Evolutionary conservation across 495 filamentous ascomycete genomes (phyloP).

Genomic region (Pseudomonodictys pantanalensis): DNA sequence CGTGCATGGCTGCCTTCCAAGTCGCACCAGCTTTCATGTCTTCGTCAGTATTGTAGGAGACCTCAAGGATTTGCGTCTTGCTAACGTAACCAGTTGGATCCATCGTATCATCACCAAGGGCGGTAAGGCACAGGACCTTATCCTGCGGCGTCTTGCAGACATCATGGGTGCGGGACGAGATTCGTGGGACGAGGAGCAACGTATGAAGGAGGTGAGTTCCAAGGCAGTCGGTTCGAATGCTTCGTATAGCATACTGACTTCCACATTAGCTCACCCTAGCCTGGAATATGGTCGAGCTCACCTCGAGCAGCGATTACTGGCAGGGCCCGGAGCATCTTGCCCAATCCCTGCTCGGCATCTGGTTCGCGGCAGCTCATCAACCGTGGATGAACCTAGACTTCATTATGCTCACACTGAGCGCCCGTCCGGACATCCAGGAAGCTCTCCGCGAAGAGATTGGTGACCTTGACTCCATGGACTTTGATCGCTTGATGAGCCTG

Average conservation of each 20-base stretch:
- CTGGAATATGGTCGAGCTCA: neutral
- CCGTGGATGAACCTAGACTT: slow-evolving; percentile 8
- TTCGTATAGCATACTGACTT: neutral
- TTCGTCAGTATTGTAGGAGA: neutral
- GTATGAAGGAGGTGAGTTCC: neutral
- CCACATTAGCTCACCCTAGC: neutral
- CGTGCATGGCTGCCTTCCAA: slow-evolving; percentile 6
- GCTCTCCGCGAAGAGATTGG: neutral
- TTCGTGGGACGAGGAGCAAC: neutral
- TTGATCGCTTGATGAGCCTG: neutral
- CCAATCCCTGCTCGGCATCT: slow-evolving; percentile 3
- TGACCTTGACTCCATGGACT: neutral
- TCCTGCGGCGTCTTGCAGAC: neutral
- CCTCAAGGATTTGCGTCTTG: neutral
- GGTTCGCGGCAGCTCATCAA: slow-evolving; percentile 7
- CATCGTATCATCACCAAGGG: neutral
- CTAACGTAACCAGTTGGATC: neutral
- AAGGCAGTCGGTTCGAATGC: neutral
- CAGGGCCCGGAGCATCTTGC: neutral
- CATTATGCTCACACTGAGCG: neutral
- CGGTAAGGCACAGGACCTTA: neutral
- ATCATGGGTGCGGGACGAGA: neutral
- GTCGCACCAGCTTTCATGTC: neutral
- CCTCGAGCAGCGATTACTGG: slow-evolving; percentile 1
- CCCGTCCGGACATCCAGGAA: neutral